Evolutionary conservation across 768 basidiomycete species (phyloP), one percentile per base, ranked within the genome.

Genomic region (Pleurotus sapidus): DNA sequence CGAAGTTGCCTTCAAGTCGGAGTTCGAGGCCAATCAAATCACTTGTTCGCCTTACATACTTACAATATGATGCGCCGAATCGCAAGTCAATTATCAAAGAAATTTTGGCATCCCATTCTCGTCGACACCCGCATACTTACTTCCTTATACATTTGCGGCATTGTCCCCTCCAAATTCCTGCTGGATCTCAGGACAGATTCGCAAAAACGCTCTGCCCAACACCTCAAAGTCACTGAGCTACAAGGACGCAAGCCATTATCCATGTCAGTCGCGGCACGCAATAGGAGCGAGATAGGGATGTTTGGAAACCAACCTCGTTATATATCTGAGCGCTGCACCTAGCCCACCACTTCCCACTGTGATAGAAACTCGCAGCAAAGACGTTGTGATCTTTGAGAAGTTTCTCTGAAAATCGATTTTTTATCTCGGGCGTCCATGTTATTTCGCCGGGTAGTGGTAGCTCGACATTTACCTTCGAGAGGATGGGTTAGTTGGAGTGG

Each of bases 281-380:
- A 30, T 18, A 20, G 14, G 14, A 2, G 11, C 27, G 37, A 25
- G 40, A 43, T 30, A 34, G 9, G 11, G 30, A 9, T 11, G 30
- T 34, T 34, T 11, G 30, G 17, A n/a, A 2, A 38, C 69, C 5
- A 56, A 81, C 79, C 70, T 81, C 77, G 55, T 70, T 77, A 67
- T 69, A 82, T 0, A 82, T 65, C 57, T 82, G 81, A 2, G 74
- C 74, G 57, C 79, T 78, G 53, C 72, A 74, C 18, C 81, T 68
- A 0, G 72, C 73, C 80, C 79, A 81, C 79, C 79, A 81, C 15
- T 60, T 60, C 0, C 67, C 68, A 47, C 76, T 70, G 54, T 78
- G 75, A 46, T 71, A 67, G 56, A 69, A 79, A 39, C 64, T 59
- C 1, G 68, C 64, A 1, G 70, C 66, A 59, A 65, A 78, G 3